Evolutionary conservation across 441 rosid genomes (phyloP), one percentile per base, ranked within the genome.

Genomic region (Hura crepitans): DNA sequence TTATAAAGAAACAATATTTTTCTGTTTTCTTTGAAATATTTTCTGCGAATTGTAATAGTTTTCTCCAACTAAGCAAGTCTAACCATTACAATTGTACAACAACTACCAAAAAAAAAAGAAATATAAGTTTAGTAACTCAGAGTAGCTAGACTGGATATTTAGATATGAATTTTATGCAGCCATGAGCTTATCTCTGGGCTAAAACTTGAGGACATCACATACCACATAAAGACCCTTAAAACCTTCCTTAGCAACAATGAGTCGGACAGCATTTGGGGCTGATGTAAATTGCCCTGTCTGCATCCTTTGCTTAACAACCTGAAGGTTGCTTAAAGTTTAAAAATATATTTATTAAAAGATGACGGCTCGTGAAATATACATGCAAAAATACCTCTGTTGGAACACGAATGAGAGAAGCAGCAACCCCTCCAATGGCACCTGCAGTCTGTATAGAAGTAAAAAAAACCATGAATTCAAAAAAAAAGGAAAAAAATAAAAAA

Each of bases 371-470:
- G 70, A 27, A 51, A 69, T 46, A 2, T 28, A 56, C 37, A 42
- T 23, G 69, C 50, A 68, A 65, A 14, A 46, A 59, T 66, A 92
- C 99, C 93, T 95, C 98, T 2, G 98, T 95, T 55, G 99, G 98
- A 64, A 95, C 97, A 80, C 96, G 95, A 50, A 95, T 88, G 37
- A 95, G 82, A 74, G 99, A 92, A 78, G 99, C 99, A 75, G 96
- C 95, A 77, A 90, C 57, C 73, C 99, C 99, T 68, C 99, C 98
- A 25, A 92, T 75, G 42, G 96, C 98, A 67, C 98, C 99, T 2
- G 99, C 99, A 56, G 91, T 88, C 99, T 95, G 81, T 81, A 83
- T 56, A 46, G 79, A 75, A 74, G 59, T 77, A 47, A 81, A 61
- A 27, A 76, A 33, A 50, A 69, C 28, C 58, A n/a, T n/a, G n/a